Evolutionary conservation across 495 filamentous ascomycete genomes (phyloP).

Genomic region (Aspergillus diversus): DNA sequence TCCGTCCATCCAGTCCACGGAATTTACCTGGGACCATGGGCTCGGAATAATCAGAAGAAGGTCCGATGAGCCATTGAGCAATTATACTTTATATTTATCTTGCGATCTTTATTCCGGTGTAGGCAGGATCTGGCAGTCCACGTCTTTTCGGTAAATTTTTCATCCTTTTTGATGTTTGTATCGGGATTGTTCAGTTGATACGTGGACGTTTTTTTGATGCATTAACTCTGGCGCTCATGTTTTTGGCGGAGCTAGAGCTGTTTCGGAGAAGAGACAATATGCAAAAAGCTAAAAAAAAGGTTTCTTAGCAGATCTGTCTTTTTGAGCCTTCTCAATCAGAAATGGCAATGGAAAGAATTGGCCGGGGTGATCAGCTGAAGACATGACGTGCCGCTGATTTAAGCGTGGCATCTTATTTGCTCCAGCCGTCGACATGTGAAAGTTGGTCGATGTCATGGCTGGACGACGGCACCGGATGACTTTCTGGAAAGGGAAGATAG

Average conservation of each 20-base stretch:
- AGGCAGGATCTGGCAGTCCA: background rate
- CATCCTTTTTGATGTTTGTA: background rate
- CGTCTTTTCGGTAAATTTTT: background rate
- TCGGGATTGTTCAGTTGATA: background rate
- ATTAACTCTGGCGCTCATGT: too few species aligned
- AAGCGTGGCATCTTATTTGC: slow-evolving; percentile 14
- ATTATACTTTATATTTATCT: background rate
- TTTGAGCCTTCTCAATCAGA: background rate
- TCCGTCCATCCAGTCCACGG: background rate
- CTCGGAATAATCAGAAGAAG: background rate
- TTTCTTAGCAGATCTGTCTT: slow-evolving; percentile 6
- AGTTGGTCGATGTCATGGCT: slow-evolving; percentile 18
- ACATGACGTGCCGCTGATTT: slow-evolving; percentile 24
- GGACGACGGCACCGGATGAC: slow-evolving; percentile 3
- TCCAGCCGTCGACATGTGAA: slow-evolving; percentile 19
- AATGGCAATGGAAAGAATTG: background rate
- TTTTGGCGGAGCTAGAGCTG: too few species aligned
- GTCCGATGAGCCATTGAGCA: background rate
- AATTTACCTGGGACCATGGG: background rate
- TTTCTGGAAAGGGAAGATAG: background rate
- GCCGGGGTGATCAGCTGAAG: background rate
- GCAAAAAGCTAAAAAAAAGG: background rate
- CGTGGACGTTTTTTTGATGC: too few species aligned
- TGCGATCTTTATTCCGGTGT: too few species aligned
- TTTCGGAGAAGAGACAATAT: background rate